Evolutionary conservation across 805 yeast genomes (phyloP).

Genomic region (Lipomyces chichibuensis): DNA sequence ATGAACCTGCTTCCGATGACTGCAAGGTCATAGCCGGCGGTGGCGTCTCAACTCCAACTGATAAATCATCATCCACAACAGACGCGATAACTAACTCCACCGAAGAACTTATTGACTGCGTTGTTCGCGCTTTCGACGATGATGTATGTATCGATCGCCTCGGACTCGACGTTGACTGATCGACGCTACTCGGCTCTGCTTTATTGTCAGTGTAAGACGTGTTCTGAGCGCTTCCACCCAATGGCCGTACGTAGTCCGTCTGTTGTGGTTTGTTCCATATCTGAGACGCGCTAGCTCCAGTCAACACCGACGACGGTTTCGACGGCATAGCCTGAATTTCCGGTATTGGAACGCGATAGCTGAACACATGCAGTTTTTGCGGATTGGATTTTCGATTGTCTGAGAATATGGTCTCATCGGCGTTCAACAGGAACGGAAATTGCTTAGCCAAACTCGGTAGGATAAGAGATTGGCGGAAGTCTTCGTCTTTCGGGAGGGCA

Average conservation of each 20-base stretch:
- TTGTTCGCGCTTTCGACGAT: not conserved
- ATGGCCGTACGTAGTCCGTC: not conserved
- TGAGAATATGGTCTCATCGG: not conserved
- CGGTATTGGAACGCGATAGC: not conserved
- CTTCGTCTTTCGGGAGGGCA: constrained; percentile 18
- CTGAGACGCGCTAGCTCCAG: not conserved
- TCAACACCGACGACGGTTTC: constrained; percentile 8
- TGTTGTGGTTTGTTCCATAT: not conserved
- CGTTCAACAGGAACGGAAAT: constrained; percentile 8
- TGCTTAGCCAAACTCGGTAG: constrained; percentile 18
- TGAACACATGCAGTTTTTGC: not conserved
- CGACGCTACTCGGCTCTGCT: not conserved
- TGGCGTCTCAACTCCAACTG: not conserved
- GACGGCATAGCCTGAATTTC: constrained; percentile 11
- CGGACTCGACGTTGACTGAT: not conserved
- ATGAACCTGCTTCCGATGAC: not conserved
- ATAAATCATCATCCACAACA: not conserved
- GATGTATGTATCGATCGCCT: not conserved
- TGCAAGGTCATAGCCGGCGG: not conserved
- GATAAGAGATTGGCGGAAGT: constrained; percentile 22
- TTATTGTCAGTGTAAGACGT: not conserved
- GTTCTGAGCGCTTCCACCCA: not conserved
- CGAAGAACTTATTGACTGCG: not conserved
- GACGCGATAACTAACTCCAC: not conserved
- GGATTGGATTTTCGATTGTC: not conserved